Conservation (phyloP, 306 rosid species). For the Nissolia schottii region DNA sequence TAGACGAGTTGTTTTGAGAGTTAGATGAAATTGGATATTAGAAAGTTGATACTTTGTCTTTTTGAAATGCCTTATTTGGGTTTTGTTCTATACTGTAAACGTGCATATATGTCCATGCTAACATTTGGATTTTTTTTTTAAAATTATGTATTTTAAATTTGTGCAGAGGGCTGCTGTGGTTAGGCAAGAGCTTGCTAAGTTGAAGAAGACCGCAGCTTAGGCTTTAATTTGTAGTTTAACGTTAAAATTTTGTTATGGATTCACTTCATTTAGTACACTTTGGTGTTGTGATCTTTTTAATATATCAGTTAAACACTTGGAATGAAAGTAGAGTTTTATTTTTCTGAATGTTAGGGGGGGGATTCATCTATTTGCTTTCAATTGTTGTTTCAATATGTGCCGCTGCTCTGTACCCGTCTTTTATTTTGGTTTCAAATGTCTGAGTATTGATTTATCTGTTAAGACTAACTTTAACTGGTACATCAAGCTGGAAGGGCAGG, state of each 20-base stretch:
- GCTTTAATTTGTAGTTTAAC: not conserved
- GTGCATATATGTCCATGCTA: not conserved
- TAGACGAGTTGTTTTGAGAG: no score
- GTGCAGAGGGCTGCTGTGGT: constrained; percentile 84
- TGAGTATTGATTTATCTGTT: not conserved
- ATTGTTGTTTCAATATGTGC: not conserved
- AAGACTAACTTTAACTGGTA: no score
- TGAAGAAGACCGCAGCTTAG: constrained; percentile 66
- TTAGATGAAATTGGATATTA: no score
- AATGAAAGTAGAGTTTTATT: not conserved
- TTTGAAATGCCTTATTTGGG: no score
- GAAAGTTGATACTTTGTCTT: no score
- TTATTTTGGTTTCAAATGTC: not conserved
- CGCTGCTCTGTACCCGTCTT: not conserved
- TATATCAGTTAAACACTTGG: not conserved
- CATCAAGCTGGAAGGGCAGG: no score
- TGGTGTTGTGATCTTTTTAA: not conserved
- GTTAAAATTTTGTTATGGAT: constrained; percentile 39
- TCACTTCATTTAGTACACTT: not conserved
- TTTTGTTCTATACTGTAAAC: no score
- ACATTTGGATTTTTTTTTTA: not conserved
- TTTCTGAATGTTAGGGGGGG: not conserved
- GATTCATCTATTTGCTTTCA: not conserved
- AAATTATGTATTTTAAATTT: no score
- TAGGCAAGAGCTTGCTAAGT: constrained; percentile 74